A percentile compares a stretch with the other conserved stretches of the same genome.
These are phyloP conservation scores for Sporormia fimetaria DNA, from an alignment of 495 filamentous ascomycete species.

Conservation along the genomic window DNA sequence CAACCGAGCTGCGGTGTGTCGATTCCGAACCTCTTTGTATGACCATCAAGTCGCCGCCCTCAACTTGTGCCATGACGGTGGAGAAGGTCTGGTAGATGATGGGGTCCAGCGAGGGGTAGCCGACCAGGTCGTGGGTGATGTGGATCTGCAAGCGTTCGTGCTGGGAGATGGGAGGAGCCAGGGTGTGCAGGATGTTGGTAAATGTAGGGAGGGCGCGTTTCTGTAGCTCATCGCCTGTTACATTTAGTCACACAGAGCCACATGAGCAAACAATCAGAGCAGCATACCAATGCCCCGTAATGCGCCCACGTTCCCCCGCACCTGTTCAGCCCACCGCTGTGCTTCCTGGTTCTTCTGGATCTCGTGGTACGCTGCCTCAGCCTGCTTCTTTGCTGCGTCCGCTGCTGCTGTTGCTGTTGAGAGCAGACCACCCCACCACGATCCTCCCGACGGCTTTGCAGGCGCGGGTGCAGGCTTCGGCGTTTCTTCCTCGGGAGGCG, in stretches of 20 bases:
- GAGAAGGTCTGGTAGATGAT: slow-evolving; percentile 89
- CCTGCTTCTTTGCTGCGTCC: slow-evolving; percentile 79
- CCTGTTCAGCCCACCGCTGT: slow-evolving; percentile 88
- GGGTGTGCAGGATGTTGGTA: slow-evolving; percentile 81
- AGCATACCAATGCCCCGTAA: slow-evolving; percentile 65
- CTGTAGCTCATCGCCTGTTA: slow-evolving; percentile 73
- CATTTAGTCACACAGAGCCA: slow-evolving; percentile 5
- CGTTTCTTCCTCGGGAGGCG: slow-evolving; percentile 35
- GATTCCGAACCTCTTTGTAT: slow-evolving; percentile 86
- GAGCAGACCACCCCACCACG: slow-evolving; percentile 89
- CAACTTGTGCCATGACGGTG: slow-evolving; percentile 95
- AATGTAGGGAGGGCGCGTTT: slow-evolving; percentile 89
- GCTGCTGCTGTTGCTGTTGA: slow-evolving; percentile 40
- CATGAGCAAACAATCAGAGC: not conserved
- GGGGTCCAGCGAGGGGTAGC: slow-evolving; percentile 89
- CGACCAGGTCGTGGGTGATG: slow-evolving; percentile 87
- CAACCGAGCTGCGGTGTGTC: slow-evolving; percentile 49
- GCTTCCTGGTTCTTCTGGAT: slow-evolving; percentile 95
- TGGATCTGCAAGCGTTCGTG: slow-evolving; percentile 98
- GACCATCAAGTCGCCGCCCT: slow-evolving; percentile 93
- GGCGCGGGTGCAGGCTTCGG: slow-evolving; percentile 35
- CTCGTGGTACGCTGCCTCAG: slow-evolving; percentile 85
- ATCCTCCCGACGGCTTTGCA: slow-evolving; percentile 41
- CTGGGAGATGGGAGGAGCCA: slow-evolving; percentile 92
- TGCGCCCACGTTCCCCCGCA: slow-evolving; percentile 80